Evolutionary conservation across 2,329 filamentous ascomycete genomes (phyloP), one percentile per base, ranked within the genome.

Genomic region (Trichoderma sp.): DNA sequence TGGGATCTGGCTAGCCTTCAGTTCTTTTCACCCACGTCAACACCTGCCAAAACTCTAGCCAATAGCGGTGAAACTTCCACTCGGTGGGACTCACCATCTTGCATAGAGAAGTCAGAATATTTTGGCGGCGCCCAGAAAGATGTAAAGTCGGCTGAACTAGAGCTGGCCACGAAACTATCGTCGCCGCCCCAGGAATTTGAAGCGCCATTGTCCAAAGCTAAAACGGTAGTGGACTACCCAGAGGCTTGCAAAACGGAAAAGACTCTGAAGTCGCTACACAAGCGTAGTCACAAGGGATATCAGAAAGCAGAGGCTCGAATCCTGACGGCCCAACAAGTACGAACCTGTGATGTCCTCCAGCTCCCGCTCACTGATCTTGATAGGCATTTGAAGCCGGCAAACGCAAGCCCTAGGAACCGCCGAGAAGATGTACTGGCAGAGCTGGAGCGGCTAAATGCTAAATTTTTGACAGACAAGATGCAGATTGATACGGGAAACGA

Each of bases 1-100:
- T 74, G 72, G 66, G 73, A 76, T 55, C 65, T 80, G n/a, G 76
- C 77, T 4, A 74, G 73, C 32, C 69, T 80, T 54, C 46, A 54
- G 30, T 30, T 18, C 10, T 24, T 34, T n/a, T 28, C 51, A 13
- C 16, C 46, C 11, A 10, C 18, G 24, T 21, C 61, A 59, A 43
- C 54, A 30, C n/a, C 51, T 28, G 34, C 13, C 21, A 61, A 26
- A 24, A 14, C 4, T 51, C 28, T 26, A 39, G 32, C 34, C 21
- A 26, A 18, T n/a, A 43, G 43, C 18, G 39, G 28, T 3, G 32
- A 52, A 16, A 21, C 26, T 18, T 32, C 54, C 16, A n/a, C 39
- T 5, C 43, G 49, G 11, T 43, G 34, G 21, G 39, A 18, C 24
- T 65, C 67, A 3, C 46, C 46, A 14, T n/a, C 37, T 37, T 65